These are phyloP conservation scores for Triadica sebifera DNA, from an alignment of 345 rosid genomes.

Conservation along the genomic window DNA sequence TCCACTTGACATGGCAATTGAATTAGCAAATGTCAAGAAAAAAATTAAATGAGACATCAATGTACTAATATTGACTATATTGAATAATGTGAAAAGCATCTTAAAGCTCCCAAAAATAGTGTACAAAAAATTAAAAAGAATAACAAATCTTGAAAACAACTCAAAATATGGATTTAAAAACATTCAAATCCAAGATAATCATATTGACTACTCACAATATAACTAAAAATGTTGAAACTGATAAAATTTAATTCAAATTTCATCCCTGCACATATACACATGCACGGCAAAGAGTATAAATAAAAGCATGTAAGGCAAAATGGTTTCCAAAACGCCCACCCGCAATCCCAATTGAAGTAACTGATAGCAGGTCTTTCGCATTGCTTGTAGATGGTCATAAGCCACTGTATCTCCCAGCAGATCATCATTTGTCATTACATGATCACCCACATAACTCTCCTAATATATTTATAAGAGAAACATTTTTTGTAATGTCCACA, in stretches of 20 bases:
- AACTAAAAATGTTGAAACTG: background rate
- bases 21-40: background rate
- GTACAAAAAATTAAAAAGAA: background rate
- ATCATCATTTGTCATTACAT: slow-evolving; percentile 82
- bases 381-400: slow-evolving; percentile 52
- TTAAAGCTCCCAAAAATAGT: background rate
- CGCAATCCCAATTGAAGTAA: slow-evolving; percentile 54
- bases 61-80: background rate
- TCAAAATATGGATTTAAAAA: background rate
- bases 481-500: slow-evolving; percentile 13
- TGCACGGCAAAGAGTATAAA: background rate
- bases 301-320: background rate
- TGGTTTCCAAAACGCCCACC: slow-evolving; percentile 30
- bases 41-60: background rate
- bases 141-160: background rate
- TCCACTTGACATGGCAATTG: background rate
- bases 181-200: background rate
- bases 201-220: no score
- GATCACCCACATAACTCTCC: slow-evolving; percentile 54
- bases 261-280: background rate
- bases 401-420: slow-evolving; percentile 90
- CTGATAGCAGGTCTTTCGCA: slow-evolving; percentile 63
- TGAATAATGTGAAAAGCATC: background rate
- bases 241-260: background rate
- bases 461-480: slow-evolving; percentile 24